A percentile compares a stretch with the other conserved stretches of the same genome.
Conservation (phyloP, 208 protist genomes). For the Vickermania ingenoplastis region DNA sequence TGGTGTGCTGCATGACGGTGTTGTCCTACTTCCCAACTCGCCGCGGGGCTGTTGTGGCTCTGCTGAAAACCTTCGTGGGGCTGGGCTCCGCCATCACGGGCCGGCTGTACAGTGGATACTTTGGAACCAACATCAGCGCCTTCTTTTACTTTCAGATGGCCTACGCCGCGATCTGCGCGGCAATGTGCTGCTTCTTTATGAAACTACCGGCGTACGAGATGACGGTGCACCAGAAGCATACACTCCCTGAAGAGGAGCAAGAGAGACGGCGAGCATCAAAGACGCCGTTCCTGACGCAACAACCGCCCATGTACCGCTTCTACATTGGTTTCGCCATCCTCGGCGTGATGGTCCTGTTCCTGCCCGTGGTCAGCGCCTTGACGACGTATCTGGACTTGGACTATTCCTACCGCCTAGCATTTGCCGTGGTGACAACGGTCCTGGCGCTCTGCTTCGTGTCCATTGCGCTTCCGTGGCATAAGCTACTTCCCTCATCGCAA, state of each 20-base stretch:
- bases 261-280: conserved; percentile 23
- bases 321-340: conserved; percentile 47
- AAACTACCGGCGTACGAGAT: conserved; percentile 64
- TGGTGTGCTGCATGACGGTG: conserved; percentile 63
- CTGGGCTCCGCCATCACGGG: conserved; percentile 77
- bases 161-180: conserved; percentile 17
- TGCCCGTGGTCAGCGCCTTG: conserved; percentile 44
- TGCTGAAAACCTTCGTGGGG: conserved; percentile 83
- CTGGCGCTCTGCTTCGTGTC: conserved; percentile 20
- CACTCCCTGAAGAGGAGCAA: conserved; percentile 25
- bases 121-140: conserved; percentile 22
- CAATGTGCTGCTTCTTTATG: conserved; percentile 47
- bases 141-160: conserved; percentile 61
- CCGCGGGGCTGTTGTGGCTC: conserved; percentile 63
- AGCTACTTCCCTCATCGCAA: conserved; percentile 22
- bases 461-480: conserved; percentile 38
- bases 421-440: conserved; percentile 30
- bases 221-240: conserved; percentile 37
- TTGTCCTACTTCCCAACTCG: conserved; percentile 73
- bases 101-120: conserved; percentile 58
- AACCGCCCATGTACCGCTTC: conserved; percentile 58
- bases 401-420: conserved; percentile 14
- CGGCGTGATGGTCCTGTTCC: conserved; percentile 42
- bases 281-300: conserved; percentile 46
- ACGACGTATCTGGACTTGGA: conserved; percentile 26